Evolutionary conservation across 2,329 filamentous ascomycete species (phyloP), one percentile per base, ranked within the genome.

Genomic region (Fusarium sterilihyphosum): DNA sequence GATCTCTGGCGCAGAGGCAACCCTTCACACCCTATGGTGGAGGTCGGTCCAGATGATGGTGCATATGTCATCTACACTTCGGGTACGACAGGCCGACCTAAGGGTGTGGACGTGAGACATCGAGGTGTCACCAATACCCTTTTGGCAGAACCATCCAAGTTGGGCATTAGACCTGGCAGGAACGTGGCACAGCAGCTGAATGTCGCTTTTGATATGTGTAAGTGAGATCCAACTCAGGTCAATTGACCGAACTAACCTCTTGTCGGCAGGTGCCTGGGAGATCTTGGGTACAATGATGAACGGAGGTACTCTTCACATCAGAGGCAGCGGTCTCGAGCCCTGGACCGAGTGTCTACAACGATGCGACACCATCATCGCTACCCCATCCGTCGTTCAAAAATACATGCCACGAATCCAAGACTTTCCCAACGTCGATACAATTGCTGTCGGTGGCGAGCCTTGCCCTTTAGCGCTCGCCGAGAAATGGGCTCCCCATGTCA

Each of bases 51-150:
- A 9, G 29, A 74, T 14, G 46, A 74, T 12, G 71, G 71, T n/a
- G 71, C 71, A 13, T 74, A 74, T 65, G 56, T 74, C 18, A 74
- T 74, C 20, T 74, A 74, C 59, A 74, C 71, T 37, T 74, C 71
- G 3, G 71, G 71, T 8, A 74, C 71, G 1, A 74, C 71, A 8
- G 71, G 71, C 8, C 29, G 63, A n/a, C 71, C 71, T 7, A 74
- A 74, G 26, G 71, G 71, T 38, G 71, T 74, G 20, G 71, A 74
- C 26, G 71, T 74, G 29, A 65, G 67, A 29, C 71, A 74, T 47
- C 50, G 50, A 46, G 60, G 64, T 16, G 71, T 74, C 5, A 74
- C 71, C 46, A 74, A 74, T 7, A 72, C 71, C 5, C 50, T 74
- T 6, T 17, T 74, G 24, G 67, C 68, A 10, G 71, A 74, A 6